Base-by-base conservation (phyloP, 2,329 filamentous ascomycete species). In the Fusarium fujikuroi region DNA sequence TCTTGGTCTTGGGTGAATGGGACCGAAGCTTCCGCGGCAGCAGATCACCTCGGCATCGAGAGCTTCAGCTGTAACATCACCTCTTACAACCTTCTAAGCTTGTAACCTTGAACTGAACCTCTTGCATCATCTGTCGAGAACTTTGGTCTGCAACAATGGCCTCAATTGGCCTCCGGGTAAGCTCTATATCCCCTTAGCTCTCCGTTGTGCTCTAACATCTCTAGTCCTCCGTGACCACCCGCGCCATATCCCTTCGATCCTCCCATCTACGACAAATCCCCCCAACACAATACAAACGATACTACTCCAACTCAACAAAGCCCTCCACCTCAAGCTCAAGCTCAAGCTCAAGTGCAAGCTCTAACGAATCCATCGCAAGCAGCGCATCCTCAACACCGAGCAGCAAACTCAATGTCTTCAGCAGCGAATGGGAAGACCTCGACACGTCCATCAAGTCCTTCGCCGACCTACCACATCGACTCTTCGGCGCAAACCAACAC, bases 401-500 rank as follows among this genome's bases (percentile, higher is more conserved):
- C 19, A 76, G 77, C 30, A 82, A 81, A 65, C 79, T 79, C 63
- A 83, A 82, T 52, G 71, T 83, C 15, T 84, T 83, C 44, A 80
- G 79, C 59, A 79, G 82, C 42, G 83, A 84, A 60, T 85, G 84
- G 84, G 84, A 85, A 66, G 82, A 84, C 57, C 82, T 81, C 6
- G 83, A 85, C 64, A 81, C 80, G 34, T 80, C 80, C 54, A 83
- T 85, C 60, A 79, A 83, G 66, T 81, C 82, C n/a, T 85, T 85
- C 39, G 79, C 81, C n/a, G 83, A 85, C 63, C 79, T 85, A 4
- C 84, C 84, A 8, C 84, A 84, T 70, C 81, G 83, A n/a, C 78
- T 84, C 76, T 98, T 98, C 76, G 96, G 96, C 21, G 92, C 95
- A 76, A 99, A 99, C 77, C 96, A 99, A 82, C 93, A 98, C 83